Conservation (phyloP, 2,329 filamentous ascomycete genomes). For the Pezizomycotina sp. region DNA sequence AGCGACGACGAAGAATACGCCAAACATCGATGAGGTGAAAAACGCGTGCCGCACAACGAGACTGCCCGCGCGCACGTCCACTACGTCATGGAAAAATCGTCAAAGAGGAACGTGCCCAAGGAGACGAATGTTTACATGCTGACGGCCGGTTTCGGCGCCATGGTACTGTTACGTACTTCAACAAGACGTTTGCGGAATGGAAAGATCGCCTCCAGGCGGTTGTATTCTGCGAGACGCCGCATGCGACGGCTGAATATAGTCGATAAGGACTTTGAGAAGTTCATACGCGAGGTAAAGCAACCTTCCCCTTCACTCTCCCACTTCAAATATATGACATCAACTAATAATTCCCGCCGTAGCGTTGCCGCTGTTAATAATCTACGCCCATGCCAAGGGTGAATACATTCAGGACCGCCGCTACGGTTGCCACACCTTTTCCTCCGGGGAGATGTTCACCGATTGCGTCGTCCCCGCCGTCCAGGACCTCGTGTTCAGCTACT, state of each 20-base stretch:
- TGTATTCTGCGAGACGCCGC: conserved; percentile 13
- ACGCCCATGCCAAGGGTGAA: conserved; percentile 19
- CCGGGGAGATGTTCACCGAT: conserved; percentile 12
- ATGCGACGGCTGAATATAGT: conserved; percentile 14
- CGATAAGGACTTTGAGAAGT: conserved; percentile 10
- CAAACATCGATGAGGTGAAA: conserved; percentile 16
- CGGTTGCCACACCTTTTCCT: conserved; percentile 21
- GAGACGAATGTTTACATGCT: conserved; percentile 13
- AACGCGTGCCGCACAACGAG: conserved; percentile 20
- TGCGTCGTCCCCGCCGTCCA: conserved; percentile 10
- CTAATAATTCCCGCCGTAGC: conserved; percentile 16
- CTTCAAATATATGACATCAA: background rate
- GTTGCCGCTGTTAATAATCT: conserved; percentile 20
- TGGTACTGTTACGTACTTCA: conserved; percentile 13
- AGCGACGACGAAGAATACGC: conserved; percentile 17
- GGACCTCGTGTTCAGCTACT: conserved; percentile 12
- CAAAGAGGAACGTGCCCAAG: conserved; percentile 5
- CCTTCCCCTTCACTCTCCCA: background rate
- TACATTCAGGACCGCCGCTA: conserved; percentile 22
- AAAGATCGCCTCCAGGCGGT: conserved; percentile 12
- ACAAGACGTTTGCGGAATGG: conserved; percentile 11
- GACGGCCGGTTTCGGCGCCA: conserved; percentile 12
- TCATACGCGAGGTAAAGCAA: conserved; percentile 8
- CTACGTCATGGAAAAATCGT: conserved; percentile 14
- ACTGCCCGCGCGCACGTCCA: conserved; percentile 21